phyloP scores from a whole-genome alignment of 2,329 filamentous ascomycete genomes.

The Penicillium sp. region DNA sequence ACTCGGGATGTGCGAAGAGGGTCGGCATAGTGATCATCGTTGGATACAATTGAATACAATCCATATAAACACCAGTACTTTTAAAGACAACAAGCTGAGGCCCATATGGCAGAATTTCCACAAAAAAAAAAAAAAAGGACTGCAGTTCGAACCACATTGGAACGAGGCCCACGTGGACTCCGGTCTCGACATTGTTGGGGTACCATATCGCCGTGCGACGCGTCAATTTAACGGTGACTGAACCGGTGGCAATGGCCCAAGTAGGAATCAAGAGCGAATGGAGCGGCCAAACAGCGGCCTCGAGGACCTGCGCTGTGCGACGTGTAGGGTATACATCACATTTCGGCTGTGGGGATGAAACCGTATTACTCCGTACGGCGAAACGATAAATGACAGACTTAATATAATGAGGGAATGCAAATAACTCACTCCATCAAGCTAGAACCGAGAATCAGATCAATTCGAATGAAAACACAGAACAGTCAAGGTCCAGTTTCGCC shows the following conservation, averaged over 20 bases:
- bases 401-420: neutral
- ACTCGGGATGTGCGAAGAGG: neutral
- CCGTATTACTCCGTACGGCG: conserved; percentile 1
- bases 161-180: conserved; percentile 2
- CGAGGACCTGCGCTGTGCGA: conserved; percentile 12
- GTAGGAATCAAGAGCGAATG: neutral
- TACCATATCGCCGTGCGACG: conserved; percentile 7
- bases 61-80: neutral
- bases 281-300: conserved; percentile 5
- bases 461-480: neutral
- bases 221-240: conserved; percentile 8
- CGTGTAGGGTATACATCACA: conserved; percentile 14
- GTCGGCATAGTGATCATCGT: neutral
- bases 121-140: neutral
- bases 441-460: neutral
- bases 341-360: conserved; percentile 4
- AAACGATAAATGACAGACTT: neutral
- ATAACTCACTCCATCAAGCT: neutral
- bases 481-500: neutral
- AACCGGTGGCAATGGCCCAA: neutral
- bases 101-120: neutral
- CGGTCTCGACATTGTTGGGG: neutral
- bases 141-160: conserved; percentile 6
- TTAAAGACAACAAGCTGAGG: neutral
- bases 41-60: neutral